Percentiles rank a stretch among this genome's conserved stretches.
Evolutionary conservation across 2,329 filamentous ascomycete genomes (phyloP).

Genomic region (Calonectria honghensis): DNA sequence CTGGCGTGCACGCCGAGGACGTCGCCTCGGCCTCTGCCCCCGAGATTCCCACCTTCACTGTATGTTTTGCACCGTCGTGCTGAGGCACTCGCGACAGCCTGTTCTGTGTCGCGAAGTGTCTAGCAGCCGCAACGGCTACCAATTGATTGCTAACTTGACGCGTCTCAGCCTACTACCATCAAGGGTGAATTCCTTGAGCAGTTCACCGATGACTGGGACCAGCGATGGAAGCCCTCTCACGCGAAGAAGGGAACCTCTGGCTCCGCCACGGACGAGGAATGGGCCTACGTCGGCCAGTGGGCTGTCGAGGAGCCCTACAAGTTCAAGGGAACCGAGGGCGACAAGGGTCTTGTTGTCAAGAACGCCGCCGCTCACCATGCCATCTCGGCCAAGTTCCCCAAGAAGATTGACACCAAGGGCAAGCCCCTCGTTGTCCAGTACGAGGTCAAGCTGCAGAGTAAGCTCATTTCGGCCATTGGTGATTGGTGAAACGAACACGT

Average conservation of each 20-base stretch:
- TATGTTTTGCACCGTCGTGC: slow-evolving; percentile 69
- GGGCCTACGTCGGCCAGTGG: slow-evolving; percentile 98
- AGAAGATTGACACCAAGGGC: slow-evolving; percentile 97
- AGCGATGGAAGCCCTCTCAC: slow-evolving; percentile 93
- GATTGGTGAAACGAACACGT: neutral
- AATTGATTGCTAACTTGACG: slow-evolving; percentile 53
- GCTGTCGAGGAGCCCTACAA: slow-evolving; percentile 94
- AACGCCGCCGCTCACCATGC: slow-evolving; percentile 98
- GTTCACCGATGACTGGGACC: slow-evolving; percentile 97
- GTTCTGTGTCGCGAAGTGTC: slow-evolving; percentile 3
- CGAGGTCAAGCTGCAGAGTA: slow-evolving; percentile 99
- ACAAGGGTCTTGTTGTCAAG: slow-evolving; percentile 98
- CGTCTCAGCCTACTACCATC: slow-evolving; percentile 83
- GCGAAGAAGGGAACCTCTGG: slow-evolving; percentile 93
- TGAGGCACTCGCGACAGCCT: neutral
- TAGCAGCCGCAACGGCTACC: slow-evolving; percentile 14
- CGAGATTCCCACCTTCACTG: slow-evolving; percentile 89
- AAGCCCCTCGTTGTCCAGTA: slow-evolving; percentile 99
- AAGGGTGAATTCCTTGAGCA: slow-evolving; percentile 98
- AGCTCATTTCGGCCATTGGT: slow-evolving; percentile 57
- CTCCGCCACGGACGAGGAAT: slow-evolving; percentile 89
- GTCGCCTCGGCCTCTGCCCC: slow-evolving; percentile 74
- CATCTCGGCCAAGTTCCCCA: slow-evolving; percentile 98
- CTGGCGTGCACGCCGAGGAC: slow-evolving; percentile 82
- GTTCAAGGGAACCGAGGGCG: slow-evolving; percentile 93